Evolutionary conservation across 257 asterid genomes (phyloP), one percentile per base, ranked within the genome.

Genomic region (Ilex asprella): DNA sequence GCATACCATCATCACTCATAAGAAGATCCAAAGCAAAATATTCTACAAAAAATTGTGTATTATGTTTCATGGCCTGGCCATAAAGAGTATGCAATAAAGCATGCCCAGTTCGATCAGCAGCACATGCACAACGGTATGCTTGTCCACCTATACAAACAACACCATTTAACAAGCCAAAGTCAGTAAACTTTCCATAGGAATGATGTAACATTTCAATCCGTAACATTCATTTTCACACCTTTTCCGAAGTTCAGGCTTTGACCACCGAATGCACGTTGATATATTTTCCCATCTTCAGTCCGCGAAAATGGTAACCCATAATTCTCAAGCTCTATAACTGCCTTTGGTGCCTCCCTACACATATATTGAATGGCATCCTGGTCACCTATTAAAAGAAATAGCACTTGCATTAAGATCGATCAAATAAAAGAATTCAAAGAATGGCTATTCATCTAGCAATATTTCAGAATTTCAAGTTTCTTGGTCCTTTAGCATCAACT

Each of bases 221-320:
- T 21, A 21, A 35, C 41, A 5, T 31, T 56, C 53, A 43, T n/a
- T 29, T 41, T 46, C 47, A 50, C 67, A 82, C 98, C 99, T 80
- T 92, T 92, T 74, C 99, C 99, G 65, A 86, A 92, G 73, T 92
- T 67, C 59, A 89, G 80, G 76, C 97, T 89, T 81, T 92, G 97
- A 65, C 99, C 97, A 76, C 99, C 99, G 82, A 92, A 92, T 60
- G 99, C 99, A 60, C 99, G 96, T 55, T 92, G 99, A 73, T 92
- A 92, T 65, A 92, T 92, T 73, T 79, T 92, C 27, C 99, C 99
- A 58, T 92, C 97, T 74, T 92, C 99, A 32, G 99, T 92, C 67
- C 96, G 79, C 55, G 99, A 92, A 78, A 92, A 92, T 67, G 99
- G 99, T 59, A 89, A 77, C 63, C 99, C 96, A 62, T 85, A 90